Evolutionary conservation across 768 basidiomycete genomes (phyloP), one percentile per base, ranked within the genome.

Genomic region (Lactarius sp.): DNA sequence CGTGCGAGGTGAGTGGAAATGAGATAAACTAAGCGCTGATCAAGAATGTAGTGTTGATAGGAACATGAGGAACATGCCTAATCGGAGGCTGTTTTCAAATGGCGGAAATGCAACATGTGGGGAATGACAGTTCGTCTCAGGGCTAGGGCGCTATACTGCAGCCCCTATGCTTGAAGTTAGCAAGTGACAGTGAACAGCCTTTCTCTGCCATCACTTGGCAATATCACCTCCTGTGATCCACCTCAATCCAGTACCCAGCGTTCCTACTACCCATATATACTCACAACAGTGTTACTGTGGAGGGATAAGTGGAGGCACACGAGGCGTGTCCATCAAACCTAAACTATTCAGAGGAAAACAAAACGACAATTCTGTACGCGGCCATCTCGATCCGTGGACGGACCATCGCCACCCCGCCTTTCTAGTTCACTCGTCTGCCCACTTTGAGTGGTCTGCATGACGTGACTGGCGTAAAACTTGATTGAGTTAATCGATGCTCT

Each of bases 51-150:
- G 18, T 39, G 57, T 31, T 14, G 46, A 58, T 58, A 27, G 27
- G 27, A 27, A 27, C 27, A 27, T 27, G 27, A 51, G 51, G 39
- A 18, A 52, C 50, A 9, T 18, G 56, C 34, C n/a, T 3, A 2
- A 50, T 31, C 18, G 27, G 5, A 41, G 39, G 22, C n/a, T 41
- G 39, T 8, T 52, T 44, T 46, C 34, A 44, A 53, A 53, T 18
- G 20, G 31, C 52, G 52, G 59, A 60, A 42, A 44, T 59, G 50
- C 27, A 51, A 60, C 41, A 53, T 14, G n/a, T 31, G 52, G 52
- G 22, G 50, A 33, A 5, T 39, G 13, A 31, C 27, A 47, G 41
- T 33, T 58, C n/a, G 34, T 41, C 34, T 16, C 34, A 44, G 52
- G 33, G 27, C 41, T 33, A 22, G 20, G 51, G 20, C 59, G n/a